Conservation (phyloP, 768 basidiomycete genomes). For the Trametes punicea region DNA sequence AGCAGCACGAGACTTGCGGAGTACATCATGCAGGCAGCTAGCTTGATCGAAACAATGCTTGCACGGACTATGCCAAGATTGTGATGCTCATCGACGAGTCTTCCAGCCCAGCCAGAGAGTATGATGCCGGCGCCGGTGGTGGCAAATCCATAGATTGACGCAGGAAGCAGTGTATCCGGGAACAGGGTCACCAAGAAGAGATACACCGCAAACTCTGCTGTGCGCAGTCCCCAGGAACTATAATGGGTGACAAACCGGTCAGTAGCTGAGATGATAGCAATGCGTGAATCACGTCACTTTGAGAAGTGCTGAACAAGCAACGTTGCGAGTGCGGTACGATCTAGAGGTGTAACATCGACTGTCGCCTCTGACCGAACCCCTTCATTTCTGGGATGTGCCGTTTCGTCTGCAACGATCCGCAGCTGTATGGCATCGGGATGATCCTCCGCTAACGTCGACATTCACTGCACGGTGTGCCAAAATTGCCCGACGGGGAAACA, state of each 20-base stretch:
- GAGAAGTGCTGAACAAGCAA: constrained; percentile 24
- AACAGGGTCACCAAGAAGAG: constrained; percentile 42
- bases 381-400: no score
- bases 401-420: no score
- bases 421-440: no score
- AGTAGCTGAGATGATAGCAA: background rate
- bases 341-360: background rate
- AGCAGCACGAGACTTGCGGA: constrained; percentile 33
- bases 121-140: constrained; percentile 39
- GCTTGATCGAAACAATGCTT: constrained; percentile 40
- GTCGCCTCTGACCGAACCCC: no score
- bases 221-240: constrained; percentile 34
- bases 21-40: constrained; percentile 34
- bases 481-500: no score
- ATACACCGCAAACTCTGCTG: constrained; percentile 41
- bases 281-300: constrained; percentile 8
- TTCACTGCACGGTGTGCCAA: no score
- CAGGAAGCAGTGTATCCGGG: constrained; percentile 43
- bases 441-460: no score
- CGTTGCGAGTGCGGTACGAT: constrained; percentile 12
- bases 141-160: constrained; percentile 46
- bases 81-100: constrained; percentile 38
- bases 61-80: constrained; percentile 38
- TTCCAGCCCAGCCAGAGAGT: constrained; percentile 40
- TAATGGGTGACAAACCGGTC: background rate